These are phyloP conservation scores for Penicillium verrucosum DNA, from an alignment of 2,329 filamentous ascomycete species.

Conservation along the genomic window DNA sequence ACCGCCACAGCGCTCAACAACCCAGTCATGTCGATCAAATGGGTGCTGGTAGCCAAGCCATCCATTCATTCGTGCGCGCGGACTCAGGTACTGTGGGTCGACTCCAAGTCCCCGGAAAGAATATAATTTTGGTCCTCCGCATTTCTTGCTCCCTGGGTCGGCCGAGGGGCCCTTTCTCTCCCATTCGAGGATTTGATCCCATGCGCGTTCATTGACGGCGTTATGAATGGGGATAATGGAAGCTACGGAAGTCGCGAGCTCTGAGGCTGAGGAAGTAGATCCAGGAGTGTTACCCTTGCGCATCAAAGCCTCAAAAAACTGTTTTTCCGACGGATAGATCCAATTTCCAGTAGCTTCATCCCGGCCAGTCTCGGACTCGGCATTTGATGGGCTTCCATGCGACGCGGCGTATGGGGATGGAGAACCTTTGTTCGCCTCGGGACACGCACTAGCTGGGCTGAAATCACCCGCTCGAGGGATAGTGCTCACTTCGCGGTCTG, in stretches of 20 bases:
- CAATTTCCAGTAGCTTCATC: slow-evolving; percentile 75
- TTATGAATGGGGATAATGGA: slow-evolving; percentile 97
- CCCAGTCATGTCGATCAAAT: slow-evolving; percentile 97
- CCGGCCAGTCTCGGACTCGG: slow-evolving; percentile 72
- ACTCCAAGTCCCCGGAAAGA: slow-evolving; percentile 69
- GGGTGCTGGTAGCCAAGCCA: slow-evolving; percentile 83
- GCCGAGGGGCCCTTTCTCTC: slow-evolving; percentile 63
- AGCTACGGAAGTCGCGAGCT: slow-evolving; percentile 70
- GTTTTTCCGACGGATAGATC: slow-evolving; percentile 94
- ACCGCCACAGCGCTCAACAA: slow-evolving; percentile 82
- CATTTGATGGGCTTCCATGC: slow-evolving; percentile 59
- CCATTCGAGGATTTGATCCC: slow-evolving; percentile 88
- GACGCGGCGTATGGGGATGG: slow-evolving; percentile 32
- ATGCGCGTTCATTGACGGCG: slow-evolving; percentile 94
- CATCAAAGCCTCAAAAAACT: slow-evolving; percentile 97
- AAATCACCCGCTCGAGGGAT: slow-evolving; percentile 64
- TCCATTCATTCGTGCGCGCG: slow-evolving; percentile 77
- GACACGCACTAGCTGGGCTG: slow-evolving; percentile 15
- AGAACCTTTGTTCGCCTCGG: slow-evolving; percentile 23
- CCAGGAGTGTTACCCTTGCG: slow-evolving; percentile 76
- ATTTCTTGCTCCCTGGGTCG: slow-evolving; percentile 60
- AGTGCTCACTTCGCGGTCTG: slow-evolving; percentile 70
- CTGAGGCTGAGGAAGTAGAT: slow-evolving; percentile 42
- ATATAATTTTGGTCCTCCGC: slow-evolving; percentile 75
- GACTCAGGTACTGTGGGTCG: slow-evolving; percentile 62